phyloP scores from a whole-genome alignment of 192 early-diverging fungal genomes.

The Phycomyces blakesleeanus region DNA sequence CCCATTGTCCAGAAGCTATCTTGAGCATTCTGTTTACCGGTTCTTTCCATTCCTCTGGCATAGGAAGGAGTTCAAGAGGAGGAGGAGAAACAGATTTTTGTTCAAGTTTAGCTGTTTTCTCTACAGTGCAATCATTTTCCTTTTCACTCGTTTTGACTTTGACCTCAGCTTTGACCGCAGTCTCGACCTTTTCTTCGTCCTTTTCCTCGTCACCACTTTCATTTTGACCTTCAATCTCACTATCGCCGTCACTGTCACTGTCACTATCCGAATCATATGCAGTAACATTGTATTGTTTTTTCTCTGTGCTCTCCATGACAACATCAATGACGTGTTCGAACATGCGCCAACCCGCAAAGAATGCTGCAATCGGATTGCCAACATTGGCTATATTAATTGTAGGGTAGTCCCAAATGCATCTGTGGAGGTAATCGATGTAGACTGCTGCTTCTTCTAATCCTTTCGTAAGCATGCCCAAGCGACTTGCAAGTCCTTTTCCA shows the following conservation, averaged over 20 bases:
- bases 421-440: slow-evolving; percentile 26
- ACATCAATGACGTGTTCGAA: slow-evolving; percentile 17
- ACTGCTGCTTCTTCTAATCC: slow-evolving; percentile 30
- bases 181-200: not conserved
- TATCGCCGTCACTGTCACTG: not conserved
- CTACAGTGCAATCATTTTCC: not conserved
- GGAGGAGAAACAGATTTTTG: no score
- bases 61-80: not conserved
- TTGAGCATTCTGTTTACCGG: not conserved
- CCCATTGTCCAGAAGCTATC: not conserved
- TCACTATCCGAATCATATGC: not conserved
- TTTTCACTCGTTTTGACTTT: not conserved
- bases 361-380: slow-evolving; percentile 28
- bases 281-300: slow-evolving; percentile 11
- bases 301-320: slow-evolving; percentile 20
- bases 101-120: not conserved
- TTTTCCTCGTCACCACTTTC: not conserved
- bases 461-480: slow-evolving; percentile 9
- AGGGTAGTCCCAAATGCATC: slow-evolving; percentile 4
- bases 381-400: not conserved
- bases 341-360: slow-evolving; percentile 35
- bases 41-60: not conserved
- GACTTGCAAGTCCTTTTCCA: slow-evolving; percentile 25
- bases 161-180: no score
- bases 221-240: not conserved